Percentiles rank a stretch among this genome's conserved stretches.
phyloP scores from a whole-genome alignment of 768 basidiomycete genomes.

The Russula earlei region DNA sequence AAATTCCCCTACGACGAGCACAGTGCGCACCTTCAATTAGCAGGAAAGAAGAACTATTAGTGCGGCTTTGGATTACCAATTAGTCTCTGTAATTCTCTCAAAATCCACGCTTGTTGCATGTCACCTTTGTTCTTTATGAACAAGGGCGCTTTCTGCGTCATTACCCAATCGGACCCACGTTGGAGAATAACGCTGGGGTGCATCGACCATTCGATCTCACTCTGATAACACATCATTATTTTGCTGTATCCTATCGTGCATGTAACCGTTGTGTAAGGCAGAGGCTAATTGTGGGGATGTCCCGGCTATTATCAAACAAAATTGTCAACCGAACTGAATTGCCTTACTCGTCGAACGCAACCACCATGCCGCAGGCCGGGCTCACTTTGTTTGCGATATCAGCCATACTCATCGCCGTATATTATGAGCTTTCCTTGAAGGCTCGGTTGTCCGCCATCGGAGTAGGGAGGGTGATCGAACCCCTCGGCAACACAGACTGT shows the following conservation, averaged over 20 bases:
- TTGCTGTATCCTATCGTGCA: no score
- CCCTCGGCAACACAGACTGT: conserved; percentile 43
- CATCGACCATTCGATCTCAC: no score
- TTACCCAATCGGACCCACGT: no score
- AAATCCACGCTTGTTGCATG: conserved; percentile 12
- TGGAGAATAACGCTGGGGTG: no score
- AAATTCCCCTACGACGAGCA: conserved; percentile 93
- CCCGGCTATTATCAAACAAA: no score
- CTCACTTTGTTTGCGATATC: conserved; percentile 24
- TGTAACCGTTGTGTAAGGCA: no score
- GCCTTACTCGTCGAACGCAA: not conserved
- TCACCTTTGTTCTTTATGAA: no score
- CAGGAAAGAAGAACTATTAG: conserved; percentile 67
- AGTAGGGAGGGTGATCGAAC: conserved; percentile 33
- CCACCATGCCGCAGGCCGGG: conserved; percentile 2
- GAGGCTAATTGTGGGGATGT: no score
- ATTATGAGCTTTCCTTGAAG: conserved; percentile 41
- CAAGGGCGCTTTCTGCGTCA: no score
- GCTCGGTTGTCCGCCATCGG: conserved; percentile 37
- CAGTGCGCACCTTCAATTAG: conserved; percentile 83
- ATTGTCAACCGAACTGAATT: no score
- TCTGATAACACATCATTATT: no score
- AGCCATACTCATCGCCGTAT: conserved; percentile 33
- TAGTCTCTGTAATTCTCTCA: conserved; percentile 12
- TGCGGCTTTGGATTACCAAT: conserved; percentile 5